Base-by-base conservation (phyloP, 371 early-diverging fungal species). In the Rhizomucor miehei region DNA sequence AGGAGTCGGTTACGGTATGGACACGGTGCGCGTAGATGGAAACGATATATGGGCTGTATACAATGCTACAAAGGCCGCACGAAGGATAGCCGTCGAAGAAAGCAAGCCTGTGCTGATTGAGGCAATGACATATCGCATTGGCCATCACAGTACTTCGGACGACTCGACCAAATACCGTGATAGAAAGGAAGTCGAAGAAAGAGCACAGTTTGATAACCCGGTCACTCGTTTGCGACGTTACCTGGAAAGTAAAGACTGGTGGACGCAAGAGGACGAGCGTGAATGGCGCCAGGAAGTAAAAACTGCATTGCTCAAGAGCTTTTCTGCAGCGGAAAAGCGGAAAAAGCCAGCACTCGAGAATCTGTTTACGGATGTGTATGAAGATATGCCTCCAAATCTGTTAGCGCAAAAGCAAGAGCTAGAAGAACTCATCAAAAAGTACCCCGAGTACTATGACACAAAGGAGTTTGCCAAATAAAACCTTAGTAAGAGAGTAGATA, bases 31-130 rank as follows among this genome's bases (percentile, higher is more conserved):
- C 14, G 95, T 98, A 13, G 99, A 98, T 62, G 99, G 99, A 46
- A 98, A 97, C 73, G 99, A 98, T 64, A 86, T 93, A 21, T 88
- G 95, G 89, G 98, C 97, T 2, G 92, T 96, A 19, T 98, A 95
- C 65, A 92, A 91, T 61, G 96, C 91, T 6, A 89, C 90, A 12
- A 86, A 85, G 62, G 87, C 82, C 24, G 97, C 98, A 2, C 78
- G 97, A 54, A 73, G 84, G 46, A 82, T 89, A 16, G 94, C 92
- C 0, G 75, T 93, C 17, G 85, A 82, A 39, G 79, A 93, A 54
- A 77, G 84, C 69, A 81, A 81, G 63, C 99, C 99, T 0, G 93
- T 98, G 1, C 71, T 98, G 48, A 91, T 98, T 50, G 99, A 98
- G 70, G 95, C 97, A 17, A 88, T 98, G 90, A 94, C 98, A 6